Percentiles rank a stretch among this genome's conserved stretches.
These are phyloP conservation scores for Backusella luteola DNA, from an alignment of 192 early-diverging fungal genomes.

Conservation along the genomic window DNA sequence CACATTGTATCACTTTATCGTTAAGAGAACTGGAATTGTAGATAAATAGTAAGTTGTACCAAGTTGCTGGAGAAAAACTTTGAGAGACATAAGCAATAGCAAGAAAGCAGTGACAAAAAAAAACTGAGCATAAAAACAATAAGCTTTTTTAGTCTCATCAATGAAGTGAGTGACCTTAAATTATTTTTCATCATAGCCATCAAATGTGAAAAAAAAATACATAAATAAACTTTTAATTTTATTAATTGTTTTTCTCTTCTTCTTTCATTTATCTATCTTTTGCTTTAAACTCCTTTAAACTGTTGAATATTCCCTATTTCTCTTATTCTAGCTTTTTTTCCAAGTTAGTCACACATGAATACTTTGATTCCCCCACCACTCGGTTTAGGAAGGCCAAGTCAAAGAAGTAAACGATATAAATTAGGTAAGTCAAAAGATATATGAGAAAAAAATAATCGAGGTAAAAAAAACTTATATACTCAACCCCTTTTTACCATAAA, in stretches of 20 bases:
- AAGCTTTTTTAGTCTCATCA: background rate
- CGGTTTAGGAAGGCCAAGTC: slow-evolving; percentile 17
- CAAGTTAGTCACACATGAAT: background rate
- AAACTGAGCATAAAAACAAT: background rate
- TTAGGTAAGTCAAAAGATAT: slow-evolving; percentile 4
- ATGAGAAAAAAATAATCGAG: background rate
- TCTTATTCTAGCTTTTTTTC: background rate
- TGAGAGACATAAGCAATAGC: background rate
- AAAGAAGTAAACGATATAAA: slow-evolving; percentile 8
- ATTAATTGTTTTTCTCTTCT: background rate
- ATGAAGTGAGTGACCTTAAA: background rate
- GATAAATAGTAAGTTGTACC: background rate
- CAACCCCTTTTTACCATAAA: slow-evolving; percentile 11
- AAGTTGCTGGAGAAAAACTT: background rate
- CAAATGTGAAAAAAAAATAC: background rate
- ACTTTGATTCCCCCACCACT: slow-evolving; percentile 5
- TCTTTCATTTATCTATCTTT: background rate
- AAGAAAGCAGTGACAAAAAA: background rate
- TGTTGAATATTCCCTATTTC: background rate
- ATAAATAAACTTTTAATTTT: background rate
- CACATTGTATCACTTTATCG: background rate
- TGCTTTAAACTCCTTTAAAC: background rate
- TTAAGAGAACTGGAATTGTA: background rate
- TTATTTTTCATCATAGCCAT: background rate
- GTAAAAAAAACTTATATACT: background rate